Percentiles rank a stretch among this genome's conserved stretches.
phyloP scores from a whole-genome alignment of 192 early-diverging fungal genomes.

The Rhizophagus clarus region DNA sequence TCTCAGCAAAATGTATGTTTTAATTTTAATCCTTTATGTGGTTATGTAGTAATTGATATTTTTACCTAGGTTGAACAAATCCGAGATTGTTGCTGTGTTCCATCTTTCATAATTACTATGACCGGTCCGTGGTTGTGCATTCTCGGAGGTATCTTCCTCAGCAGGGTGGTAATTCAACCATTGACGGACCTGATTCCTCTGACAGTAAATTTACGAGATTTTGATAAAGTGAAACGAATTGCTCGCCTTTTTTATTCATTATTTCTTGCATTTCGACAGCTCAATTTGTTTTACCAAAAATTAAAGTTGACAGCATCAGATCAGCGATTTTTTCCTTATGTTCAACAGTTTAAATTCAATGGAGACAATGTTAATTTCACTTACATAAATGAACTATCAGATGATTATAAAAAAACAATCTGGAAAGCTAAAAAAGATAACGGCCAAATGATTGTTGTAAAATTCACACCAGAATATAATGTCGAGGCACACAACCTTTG shows the following conservation, averaged over 20 bases:
- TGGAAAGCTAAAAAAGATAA: too few relatives aligned
- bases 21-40: not conserved
- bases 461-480: too few relatives aligned
- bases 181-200: slow-evolving; percentile 6
- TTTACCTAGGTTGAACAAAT: too few relatives aligned
- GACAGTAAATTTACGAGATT: not conserved
- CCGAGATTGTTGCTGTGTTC: not conserved
- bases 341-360: too few relatives aligned
- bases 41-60: not conserved
- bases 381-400: too few relatives aligned
- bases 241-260: slow-evolving; percentile 4
- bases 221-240: slow-evolving; percentile 3
- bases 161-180: slow-evolving; percentile 2
- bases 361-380: too few relatives aligned
- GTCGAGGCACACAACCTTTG: too few relatives aligned
- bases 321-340: not conserved
- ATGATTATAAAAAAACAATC: too few relatives aligned
- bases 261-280: not conserved
- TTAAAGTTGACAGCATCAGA: not conserved
- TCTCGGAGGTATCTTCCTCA: slow-evolving; percentile 3
- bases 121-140: not conserved
- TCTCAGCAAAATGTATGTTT: slow-evolving; percentile 7
- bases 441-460: too few relatives aligned
- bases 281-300: not conserved
- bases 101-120: slow-evolving; percentile 4